Percentiles rank a stretch among this genome's conserved stretches.
These are phyloP conservation scores for Phlegmacium glaucopus DNA, from an alignment of 768 basidiomycete species.

Conservation along the genomic window DNA sequence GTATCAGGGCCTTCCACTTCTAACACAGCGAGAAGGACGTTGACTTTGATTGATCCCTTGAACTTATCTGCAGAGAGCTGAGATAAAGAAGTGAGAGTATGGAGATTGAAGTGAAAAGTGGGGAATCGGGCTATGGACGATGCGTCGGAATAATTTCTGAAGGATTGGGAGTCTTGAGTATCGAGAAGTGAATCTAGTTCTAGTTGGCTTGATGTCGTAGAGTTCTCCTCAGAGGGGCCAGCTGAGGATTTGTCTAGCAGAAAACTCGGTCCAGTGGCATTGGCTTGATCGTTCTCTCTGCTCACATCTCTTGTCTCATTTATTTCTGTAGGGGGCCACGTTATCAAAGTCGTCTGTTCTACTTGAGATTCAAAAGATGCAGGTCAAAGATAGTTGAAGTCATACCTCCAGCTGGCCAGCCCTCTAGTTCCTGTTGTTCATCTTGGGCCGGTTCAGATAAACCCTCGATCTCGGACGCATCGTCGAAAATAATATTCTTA, in stretches of 20 bases:
- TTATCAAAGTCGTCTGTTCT: conserved; percentile 51
- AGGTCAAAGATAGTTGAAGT: not conserved
- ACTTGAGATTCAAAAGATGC: not conserved
- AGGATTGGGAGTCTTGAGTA: conserved; percentile 34
- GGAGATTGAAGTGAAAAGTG: conserved; percentile 67
- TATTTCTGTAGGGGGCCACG: conserved; percentile 52
- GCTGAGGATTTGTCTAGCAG: conserved; percentile 19
- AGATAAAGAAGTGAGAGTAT: conserved; percentile 52
- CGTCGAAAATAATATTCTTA: conserved; percentile 66
- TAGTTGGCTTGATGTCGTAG: conserved; percentile 4
- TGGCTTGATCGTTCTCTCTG: conserved; percentile 9
- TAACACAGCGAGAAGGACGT: conserved; percentile 60
- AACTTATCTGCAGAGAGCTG: conserved; percentile 27
- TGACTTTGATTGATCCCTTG: conserved; percentile 47
- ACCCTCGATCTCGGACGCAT: conserved; percentile 16
- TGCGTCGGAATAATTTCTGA: conserved; percentile 52
- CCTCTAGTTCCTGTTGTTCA: conserved; percentile 6
- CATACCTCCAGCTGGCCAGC: conserved; percentile 12
- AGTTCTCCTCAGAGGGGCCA: conserved; percentile 12
- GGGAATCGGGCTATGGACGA: conserved; percentile 76
- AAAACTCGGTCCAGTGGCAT: conserved; percentile 23
- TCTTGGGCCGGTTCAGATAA: not conserved
- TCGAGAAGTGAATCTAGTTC: conserved; percentile 15
- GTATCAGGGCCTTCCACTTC: conserved; percentile 77
- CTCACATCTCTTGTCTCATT: conserved; percentile 10